phyloP scores from a whole-genome alignment of 1,139 yeast genomes.

The Geotrichum restrictum region DNA sequence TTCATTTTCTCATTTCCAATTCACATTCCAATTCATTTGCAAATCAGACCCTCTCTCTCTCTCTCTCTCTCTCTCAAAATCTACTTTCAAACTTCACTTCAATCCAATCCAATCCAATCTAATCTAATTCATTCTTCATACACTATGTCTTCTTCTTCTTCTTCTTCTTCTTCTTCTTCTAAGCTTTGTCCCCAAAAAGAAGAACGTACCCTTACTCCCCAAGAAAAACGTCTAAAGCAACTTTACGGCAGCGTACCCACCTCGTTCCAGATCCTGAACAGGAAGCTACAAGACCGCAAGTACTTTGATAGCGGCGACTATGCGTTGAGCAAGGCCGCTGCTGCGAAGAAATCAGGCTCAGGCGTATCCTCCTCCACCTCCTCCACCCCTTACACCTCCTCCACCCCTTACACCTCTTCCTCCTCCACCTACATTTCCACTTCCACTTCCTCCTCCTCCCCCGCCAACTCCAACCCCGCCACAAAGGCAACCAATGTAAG shows the following conservation, averaged over 20 bases:
- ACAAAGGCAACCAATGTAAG: too few species aligned
- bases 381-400: too few species aligned
- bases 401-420: too few species aligned
- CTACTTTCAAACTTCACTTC: background rate
- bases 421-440: too few species aligned
- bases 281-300: constrained; percentile 71
- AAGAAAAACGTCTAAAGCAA: constrained; percentile 52
- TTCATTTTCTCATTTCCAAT: too few species aligned
- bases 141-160: background rate
- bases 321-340: constrained; percentile 83
- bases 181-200: too few species aligned
- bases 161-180: background rate
- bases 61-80: too few species aligned
- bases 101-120: background rate
- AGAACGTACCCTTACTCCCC: constrained; percentile 28
- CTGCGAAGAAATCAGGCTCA: background rate
- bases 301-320: constrained; percentile 97
- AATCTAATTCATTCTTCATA: background rate
- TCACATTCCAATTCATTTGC: too few species aligned
- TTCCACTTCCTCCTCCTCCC: too few species aligned
- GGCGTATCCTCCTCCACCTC: constrained; percentile 1
- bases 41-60: too few species aligned
- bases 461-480: too few species aligned
- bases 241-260: constrained; percentile 89
- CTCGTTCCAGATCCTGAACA: constrained; percentile 71